Evolutionary conservation across 1,284 basidiomycete genomes (phyloP).

Genomic region (Heterobasidion annosum): DNA sequence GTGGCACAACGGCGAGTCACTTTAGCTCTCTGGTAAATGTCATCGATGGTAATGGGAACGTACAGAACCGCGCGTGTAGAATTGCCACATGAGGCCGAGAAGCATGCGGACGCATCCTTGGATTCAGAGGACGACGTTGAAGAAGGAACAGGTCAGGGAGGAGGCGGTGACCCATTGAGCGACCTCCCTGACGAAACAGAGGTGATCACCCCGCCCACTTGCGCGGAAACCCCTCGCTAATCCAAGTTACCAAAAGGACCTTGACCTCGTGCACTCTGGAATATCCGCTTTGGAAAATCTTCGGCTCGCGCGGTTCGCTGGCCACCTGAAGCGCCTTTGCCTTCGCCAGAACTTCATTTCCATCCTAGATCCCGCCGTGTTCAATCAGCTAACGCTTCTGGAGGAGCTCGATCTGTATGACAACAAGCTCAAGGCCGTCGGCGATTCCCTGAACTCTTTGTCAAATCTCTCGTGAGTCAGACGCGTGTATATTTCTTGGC

Average conservation of each 20-base stretch:
- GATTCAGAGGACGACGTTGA: too few relatives aligned
- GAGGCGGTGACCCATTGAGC: slow-evolving; percentile 31
- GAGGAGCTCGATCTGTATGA: slow-evolving; percentile 95
- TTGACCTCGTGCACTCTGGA: slow-evolving; percentile 85
- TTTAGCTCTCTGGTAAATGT: too few relatives aligned
- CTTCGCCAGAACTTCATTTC: slow-evolving; percentile 86
- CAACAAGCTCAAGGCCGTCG: slow-evolving; percentile 79
- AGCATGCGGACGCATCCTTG: too few relatives aligned
- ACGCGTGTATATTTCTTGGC: neutral
- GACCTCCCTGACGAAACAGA: slow-evolving; percentile 55
- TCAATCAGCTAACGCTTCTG: slow-evolving; percentile 58
- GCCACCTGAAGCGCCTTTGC: slow-evolving; percentile 68
- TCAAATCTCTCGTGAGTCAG: slow-evolving; percentile 58
- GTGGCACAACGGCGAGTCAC: too few relatives aligned
- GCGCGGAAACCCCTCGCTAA: neutral
- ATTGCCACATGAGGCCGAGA: too few relatives aligned
- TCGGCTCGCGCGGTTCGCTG: slow-evolving; percentile 63
- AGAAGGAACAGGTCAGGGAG: slow-evolving; percentile 7
- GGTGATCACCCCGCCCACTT: slow-evolving; percentile 27
- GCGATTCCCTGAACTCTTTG: slow-evolving; percentile 54
- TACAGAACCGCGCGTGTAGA: too few relatives aligned
- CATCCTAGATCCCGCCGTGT: slow-evolving; percentile 59
- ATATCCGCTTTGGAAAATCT: slow-evolving; percentile 60
- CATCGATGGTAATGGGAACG: too few relatives aligned
- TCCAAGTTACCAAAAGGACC: slow-evolving; percentile 47